Percentiles rank a stretch among this genome's conserved stretches.
Evolutionary conservation across 768 basidiomycete genomes (phyloP).

Genomic region (Naematelia encephala): DNA sequence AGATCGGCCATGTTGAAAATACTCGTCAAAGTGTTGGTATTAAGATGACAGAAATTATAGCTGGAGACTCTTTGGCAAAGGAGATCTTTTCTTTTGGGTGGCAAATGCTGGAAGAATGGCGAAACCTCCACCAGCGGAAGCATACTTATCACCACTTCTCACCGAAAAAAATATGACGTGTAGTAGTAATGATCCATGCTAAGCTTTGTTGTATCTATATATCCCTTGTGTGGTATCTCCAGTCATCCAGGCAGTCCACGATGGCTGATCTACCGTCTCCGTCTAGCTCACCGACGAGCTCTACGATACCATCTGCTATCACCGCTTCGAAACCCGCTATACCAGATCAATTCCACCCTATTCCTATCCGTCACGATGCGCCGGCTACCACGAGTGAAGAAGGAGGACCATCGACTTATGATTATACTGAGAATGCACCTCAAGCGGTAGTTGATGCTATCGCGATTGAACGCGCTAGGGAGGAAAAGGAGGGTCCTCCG

Average conservation of each 20-base stretch:
- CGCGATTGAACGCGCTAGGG: constrained; percentile 31
- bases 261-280: constrained; percentile 30
- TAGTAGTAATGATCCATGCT: too few relatives aligned
- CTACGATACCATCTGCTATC: constrained; percentile 24
- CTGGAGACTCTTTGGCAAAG: too few relatives aligned
- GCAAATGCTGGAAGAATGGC: constrained; percentile 15
- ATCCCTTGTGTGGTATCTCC: background rate
- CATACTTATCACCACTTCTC: background rate
- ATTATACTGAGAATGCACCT: constrained; percentile 42
- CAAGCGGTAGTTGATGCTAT: constrained; percentile 35
- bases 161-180: background rate
- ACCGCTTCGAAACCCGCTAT: constrained; percentile 15
- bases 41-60: too few relatives aligned
- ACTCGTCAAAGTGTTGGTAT: background rate
- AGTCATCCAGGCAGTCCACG: background rate
- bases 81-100: too few relatives aligned
- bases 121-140: background rate
- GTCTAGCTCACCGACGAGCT: constrained; percentile 3
- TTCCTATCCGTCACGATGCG: constrained; percentile 10
- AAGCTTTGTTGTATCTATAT: too few relatives aligned
- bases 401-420: constrained; percentile 20
- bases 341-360: constrained; percentile 30
- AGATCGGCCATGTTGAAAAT: constrained; percentile 37
- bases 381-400: background rate
- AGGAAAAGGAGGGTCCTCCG: constrained; percentile 39